Percentiles rank a stretch among this genome's conserved stretches.
Evolutionary conservation across 1,284 basidiomycete species (phyloP).

Genomic region (Polyporus tsugae): DNA sequence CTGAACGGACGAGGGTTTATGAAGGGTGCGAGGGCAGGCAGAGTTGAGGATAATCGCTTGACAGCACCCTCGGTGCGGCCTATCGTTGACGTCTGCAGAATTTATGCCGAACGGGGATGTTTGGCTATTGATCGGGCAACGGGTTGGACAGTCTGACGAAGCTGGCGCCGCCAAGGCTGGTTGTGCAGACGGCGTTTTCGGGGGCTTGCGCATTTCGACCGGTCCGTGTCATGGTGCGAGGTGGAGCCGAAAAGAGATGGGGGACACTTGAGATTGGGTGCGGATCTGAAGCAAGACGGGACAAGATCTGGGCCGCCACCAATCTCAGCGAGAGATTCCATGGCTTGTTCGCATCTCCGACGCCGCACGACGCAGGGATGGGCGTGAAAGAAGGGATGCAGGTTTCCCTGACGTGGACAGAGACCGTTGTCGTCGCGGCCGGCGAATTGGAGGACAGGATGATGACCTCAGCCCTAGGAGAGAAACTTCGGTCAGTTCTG

Average conservation of each 20-base stretch:
- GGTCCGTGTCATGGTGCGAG: conserved; percentile 10
- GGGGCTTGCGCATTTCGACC: conserved; percentile 11
- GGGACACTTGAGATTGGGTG: conserved; percentile 17
- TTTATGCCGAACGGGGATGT: conserved; percentile 23
- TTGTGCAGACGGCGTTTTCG: conserved; percentile 3
- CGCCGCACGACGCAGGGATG: conserved; percentile 12
- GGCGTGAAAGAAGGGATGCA: conserved; percentile 19
- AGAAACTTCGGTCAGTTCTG: conserved; percentile 11
- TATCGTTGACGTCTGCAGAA: conserved; percentile 21
- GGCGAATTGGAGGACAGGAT: conserved; percentile 10
- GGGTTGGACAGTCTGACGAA: conserved; percentile 5
- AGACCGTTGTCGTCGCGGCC: conserved; percentile 3
- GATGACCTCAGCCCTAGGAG: conserved; percentile 18
- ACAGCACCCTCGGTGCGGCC: conserved; percentile 14
- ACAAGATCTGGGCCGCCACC: conserved; percentile 22
- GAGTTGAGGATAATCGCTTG: conserved; percentile 6
- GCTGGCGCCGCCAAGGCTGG: not conserved
- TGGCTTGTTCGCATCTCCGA: conserved; percentile 4
- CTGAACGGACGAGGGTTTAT: conserved; percentile 19
- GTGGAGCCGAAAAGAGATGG: conserved; percentile 3
- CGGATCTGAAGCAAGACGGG: conserved; percentile 25
- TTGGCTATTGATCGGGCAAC: conserved; percentile 13
- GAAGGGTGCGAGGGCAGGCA: conserved; percentile 9
- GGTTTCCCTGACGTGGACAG: conserved; percentile 11
- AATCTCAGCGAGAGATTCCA: conserved; percentile 26